A percentile compares a stretch with the other conserved stretches of the same genome.
phyloP scores from a whole-genome alignment of 1,284 basidiomycete species.

The Irpex sp. region DNA sequence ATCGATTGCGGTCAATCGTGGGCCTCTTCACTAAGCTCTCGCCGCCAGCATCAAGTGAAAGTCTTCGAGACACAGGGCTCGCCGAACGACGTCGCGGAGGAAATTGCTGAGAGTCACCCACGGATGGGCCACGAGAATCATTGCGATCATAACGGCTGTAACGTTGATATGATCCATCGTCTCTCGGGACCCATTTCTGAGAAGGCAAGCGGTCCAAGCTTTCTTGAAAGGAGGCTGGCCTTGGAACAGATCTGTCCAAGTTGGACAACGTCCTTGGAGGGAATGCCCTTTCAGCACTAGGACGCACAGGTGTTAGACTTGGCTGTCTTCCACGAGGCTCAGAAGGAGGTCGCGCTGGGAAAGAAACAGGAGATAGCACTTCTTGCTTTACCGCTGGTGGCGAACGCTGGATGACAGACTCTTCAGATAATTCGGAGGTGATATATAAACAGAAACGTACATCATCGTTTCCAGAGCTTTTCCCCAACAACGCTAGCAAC shows the following conservation, averaged over 20 bases:
- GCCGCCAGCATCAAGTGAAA: neutral
- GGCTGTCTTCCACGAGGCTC: neutral
- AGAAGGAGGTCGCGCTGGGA: neutral
- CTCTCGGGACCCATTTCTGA: neutral
- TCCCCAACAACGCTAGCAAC: conserved; percentile 3
- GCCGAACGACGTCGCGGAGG: neutral
- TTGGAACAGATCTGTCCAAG: neutral
- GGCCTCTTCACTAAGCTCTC: neutral
- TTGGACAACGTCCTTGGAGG: neutral
- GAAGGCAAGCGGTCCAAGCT: neutral
- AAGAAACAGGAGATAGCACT: neutral
- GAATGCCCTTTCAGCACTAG: neutral
- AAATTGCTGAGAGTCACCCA: neutral
- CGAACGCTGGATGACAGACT: neutral
- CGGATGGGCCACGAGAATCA: neutral
- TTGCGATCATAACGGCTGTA: neutral
- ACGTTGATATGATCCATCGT: neutral
- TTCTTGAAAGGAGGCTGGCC: neutral
- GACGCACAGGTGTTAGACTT: neutral
- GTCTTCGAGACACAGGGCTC: neutral
- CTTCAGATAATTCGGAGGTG: neutral
- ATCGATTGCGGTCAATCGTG: neutral
- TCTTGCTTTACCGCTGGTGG: conserved; percentile 3
- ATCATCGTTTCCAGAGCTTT: neutral
- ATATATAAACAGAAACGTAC: conserved; percentile 5